Evolutionary conservation across 75 land plant species (phyloP).

Genomic region (Cunninghamia lanceolata): DNA sequence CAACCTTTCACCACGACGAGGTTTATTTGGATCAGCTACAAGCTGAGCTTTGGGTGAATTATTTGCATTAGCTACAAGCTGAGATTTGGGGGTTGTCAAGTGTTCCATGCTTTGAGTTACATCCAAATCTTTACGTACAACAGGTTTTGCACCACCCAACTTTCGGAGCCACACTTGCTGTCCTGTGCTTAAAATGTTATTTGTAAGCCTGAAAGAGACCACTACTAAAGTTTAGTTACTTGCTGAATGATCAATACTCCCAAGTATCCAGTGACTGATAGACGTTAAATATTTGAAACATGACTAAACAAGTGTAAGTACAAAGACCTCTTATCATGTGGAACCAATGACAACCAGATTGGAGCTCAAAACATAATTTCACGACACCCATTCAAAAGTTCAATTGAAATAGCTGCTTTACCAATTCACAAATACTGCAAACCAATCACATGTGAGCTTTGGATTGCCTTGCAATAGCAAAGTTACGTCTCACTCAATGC

Average conservation of each 20-base stretch:
- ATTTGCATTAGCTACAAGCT: conserved; percentile 21
- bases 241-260: neutral
- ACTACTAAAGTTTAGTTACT: neutral
- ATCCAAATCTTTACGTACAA: conserved; percentile 26
- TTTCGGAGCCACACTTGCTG: conserved; percentile 92
- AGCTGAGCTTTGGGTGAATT: conserved; percentile 10
- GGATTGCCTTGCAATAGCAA: neutral
- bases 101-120: conserved; percentile 37
- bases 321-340: neutral
- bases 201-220: conserved; percentile 79
- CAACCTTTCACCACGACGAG: conserved; percentile 58
- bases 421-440: neutral
- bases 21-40: conserved; percentile 21
- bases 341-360: neutral
- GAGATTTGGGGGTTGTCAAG: conserved; percentile 22
- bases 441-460: neutral
- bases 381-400: neutral
- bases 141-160: conserved; percentile 74
- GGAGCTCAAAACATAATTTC: neutral
- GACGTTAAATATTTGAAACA: neutral
- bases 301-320: neutral
- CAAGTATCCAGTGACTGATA: neutral
- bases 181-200: conserved; percentile 89
- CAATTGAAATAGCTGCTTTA: neutral
- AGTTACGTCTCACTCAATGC: neutral